These are phyloP conservation scores for Kodamaea fukazawae DNA, from an alignment of 805 yeast species.

Conservation along the genomic window DNA sequence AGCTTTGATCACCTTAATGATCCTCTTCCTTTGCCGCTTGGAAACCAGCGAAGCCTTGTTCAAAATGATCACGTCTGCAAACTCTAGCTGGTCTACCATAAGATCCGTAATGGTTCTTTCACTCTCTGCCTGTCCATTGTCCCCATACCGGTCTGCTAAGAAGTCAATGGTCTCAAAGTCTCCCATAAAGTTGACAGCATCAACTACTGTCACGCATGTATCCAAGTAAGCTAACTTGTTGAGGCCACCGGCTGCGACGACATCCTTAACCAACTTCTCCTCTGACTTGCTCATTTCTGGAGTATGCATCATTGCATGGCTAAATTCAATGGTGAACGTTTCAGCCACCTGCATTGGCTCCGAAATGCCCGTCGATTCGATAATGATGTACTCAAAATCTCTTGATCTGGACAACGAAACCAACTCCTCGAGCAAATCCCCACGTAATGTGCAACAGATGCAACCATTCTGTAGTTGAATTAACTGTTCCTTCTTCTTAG, in stretches of 20 bases:
- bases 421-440: slow-evolving; percentile 45
- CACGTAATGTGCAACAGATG: slow-evolving; percentile 48
- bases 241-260: slow-evolving; percentile 40
- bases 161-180: slow-evolving; percentile 45
- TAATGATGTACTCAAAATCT: slow-evolving; percentile 41
- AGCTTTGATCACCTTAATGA: slow-evolving; percentile 29
- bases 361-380: slow-evolving; percentile 47
- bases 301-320: slow-evolving; percentile 28
- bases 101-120: slow-evolving; percentile 46
- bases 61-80: slow-evolving; percentile 43
- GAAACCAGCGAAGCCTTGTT: slow-evolving; percentile 35
- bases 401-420: slow-evolving; percentile 32
- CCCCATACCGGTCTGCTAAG: slow-evolving; percentile 39
- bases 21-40: slow-evolving; percentile 23
- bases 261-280: slow-evolving; percentile 18
- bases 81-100: slow-evolving; percentile 47
- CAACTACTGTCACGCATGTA: slow-evolving; percentile 48
- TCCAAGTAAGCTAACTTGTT: slow-evolving; percentile 38
- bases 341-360: slow-evolving; percentile 54
- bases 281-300: slow-evolving; percentile 21
- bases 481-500: slow-evolving; percentile 41
- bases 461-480: slow-evolving; percentile 49
- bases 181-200: slow-evolving; percentile 39
- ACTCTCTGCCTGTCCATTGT: slow-evolving; percentile 38
- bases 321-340: slow-evolving; percentile 44